Percentiles rank a stretch among this genome's conserved stretches.
phyloP scores from a whole-genome alignment of 225 moss, liverwort and hornwort species.

The Bryoerythrophyllum caledonicum region DNA sequence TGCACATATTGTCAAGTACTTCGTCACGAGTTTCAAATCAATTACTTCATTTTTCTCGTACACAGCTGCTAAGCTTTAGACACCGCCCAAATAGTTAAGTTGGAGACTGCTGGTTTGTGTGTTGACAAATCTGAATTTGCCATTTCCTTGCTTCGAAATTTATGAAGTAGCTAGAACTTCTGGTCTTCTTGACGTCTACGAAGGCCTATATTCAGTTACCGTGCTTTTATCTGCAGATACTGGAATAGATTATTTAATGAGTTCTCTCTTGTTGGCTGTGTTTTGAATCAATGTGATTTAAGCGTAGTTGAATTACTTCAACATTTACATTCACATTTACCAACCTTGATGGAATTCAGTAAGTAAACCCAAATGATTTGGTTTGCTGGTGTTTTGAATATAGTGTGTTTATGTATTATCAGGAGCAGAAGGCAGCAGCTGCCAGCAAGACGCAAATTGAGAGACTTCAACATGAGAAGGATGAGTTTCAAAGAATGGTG shows the following conservation, averaged over 20 bases:
- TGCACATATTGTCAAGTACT: neutral
- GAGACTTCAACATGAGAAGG: constrained; percentile 87
- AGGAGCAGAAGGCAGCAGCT: constrained; percentile 86
- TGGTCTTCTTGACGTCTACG: neutral
- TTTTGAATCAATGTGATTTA: neutral
- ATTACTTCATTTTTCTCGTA: neutral
- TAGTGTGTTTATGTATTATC: constrained; percentile 13
- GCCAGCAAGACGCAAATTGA: constrained; percentile 72
- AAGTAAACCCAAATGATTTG: neutral
- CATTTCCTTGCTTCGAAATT: neutral
- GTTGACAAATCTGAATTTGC: neutral
- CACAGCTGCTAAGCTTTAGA: constrained; percentile 12
- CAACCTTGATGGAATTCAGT: neutral
- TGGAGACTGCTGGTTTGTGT: neutral
- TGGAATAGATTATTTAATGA: neutral
- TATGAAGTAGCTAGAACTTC: neutral
- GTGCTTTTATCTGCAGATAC: neutral
- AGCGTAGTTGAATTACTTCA: neutral
- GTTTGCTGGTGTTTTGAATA: constrained; percentile 4
- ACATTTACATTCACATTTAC: neutral
- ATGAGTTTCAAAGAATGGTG: constrained; percentile 93
- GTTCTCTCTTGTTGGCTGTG: neutral
- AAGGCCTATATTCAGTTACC: neutral
- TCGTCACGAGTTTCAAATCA: constrained; percentile 1
- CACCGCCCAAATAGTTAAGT: neutral